Percentiles rank a stretch among this genome's conserved stretches.
These are phyloP conservation scores for Bryoglossum gracile DNA, from an alignment of 495 filamentous ascomycete genomes.

Conservation along the genomic window DNA sequence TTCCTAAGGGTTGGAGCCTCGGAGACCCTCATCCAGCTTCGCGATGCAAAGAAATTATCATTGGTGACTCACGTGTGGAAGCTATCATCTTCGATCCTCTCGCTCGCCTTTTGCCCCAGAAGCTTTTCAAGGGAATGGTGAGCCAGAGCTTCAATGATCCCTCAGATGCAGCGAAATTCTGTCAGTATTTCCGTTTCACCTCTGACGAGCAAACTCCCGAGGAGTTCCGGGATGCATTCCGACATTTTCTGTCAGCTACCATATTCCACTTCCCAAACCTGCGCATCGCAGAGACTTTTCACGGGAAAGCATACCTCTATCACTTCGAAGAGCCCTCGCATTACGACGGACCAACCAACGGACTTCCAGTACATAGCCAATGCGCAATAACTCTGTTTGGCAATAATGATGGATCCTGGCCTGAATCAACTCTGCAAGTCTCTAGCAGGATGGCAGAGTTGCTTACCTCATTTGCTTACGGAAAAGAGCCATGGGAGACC, in stretches of 20 bases:
- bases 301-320: too few relatives aligned
- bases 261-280: conserved; percentile 13
- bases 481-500: too few relatives aligned
- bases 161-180: background rate
- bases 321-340: too few relatives aligned
- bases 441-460: too few relatives aligned
- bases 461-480: too few relatives aligned
- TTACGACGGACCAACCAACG: too few relatives aligned
- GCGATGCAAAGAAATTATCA: conserved; percentile 9
- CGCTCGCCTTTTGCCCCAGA: background rate
- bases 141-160: background rate
- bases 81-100: conserved; percentile 7
- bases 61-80: conserved; percentile 7
- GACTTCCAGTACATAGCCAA: too few relatives aligned
- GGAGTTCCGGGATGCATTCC: conserved; percentile 4
- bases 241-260: background rate
- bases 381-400: too few relatives aligned
- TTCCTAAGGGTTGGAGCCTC: background rate
- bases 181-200: background rate
- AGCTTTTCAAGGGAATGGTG: background rate
- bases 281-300: background rate
- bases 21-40: background rate
- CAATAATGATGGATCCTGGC: too few relatives aligned
- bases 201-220: background rate
- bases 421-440: too few relatives aligned